Conservation (phyloP, 306 rosid species). For the Acacia crassicarpa region DNA sequence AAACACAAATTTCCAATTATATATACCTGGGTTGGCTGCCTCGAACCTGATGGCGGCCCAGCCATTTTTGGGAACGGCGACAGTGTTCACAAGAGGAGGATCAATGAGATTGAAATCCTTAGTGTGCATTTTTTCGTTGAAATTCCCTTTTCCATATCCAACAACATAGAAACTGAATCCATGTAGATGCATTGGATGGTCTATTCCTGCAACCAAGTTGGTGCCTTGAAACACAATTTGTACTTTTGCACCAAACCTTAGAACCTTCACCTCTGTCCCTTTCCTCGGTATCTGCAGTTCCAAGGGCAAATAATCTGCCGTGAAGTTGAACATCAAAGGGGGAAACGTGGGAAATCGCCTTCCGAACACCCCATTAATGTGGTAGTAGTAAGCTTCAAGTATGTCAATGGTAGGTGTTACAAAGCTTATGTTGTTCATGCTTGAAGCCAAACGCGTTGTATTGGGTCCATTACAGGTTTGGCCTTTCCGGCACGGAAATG, state of each 20-base stretch:
- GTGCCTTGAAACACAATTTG: constrained; percentile 56
- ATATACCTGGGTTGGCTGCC: constrained; percentile 18
- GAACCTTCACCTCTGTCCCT: constrained; percentile 53
- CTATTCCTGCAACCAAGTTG: constrained; percentile 41
- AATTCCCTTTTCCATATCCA: constrained; percentile 65
- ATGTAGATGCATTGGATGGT: constrained; percentile 72
- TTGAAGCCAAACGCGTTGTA: constrained; percentile 43
- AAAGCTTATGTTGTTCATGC: constrained; percentile 57
- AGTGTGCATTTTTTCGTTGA: constrained; percentile 43
- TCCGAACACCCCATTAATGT: constrained; percentile 25
- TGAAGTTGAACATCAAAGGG: constrained; percentile 40
- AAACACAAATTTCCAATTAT: not conserved
- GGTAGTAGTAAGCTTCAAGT: constrained; percentile 58
- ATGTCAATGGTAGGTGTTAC: constrained; percentile 36
- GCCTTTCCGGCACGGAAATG: constrained; percentile 32
- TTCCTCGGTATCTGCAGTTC: constrained; percentile 25
- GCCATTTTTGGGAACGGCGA: constrained; percentile 53
- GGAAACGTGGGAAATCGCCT: constrained; percentile 48
- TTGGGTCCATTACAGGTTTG: constrained; percentile 48
- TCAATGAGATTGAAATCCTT: constrained; percentile 48
- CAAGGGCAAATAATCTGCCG: constrained; percentile 37
- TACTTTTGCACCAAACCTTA: constrained; percentile 39
- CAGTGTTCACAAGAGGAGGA: constrained; percentile 56
- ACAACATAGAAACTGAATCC: constrained; percentile 53
- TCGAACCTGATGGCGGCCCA: constrained; percentile 46